Percentiles rank a stretch among this genome's conserved stretches.
Evolutionary conservation across 2,329 filamentous ascomycete genomes (phyloP).

Genomic region (Talaromyces pinophilus): DNA sequence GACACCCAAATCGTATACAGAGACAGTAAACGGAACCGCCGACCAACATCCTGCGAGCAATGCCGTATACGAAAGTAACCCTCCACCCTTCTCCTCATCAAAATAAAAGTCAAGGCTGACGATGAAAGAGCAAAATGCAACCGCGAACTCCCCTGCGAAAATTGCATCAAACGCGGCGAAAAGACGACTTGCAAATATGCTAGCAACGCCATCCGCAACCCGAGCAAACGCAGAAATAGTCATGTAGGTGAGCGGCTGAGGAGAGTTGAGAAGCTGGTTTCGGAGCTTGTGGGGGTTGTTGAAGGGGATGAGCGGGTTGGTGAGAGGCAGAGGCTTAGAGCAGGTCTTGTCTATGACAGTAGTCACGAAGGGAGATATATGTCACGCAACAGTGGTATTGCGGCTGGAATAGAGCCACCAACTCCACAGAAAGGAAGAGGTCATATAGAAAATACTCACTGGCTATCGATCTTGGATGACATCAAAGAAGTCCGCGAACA

Average conservation of each 20-base stretch:
- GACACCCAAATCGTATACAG: conserved; percentile 13
- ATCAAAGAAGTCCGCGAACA: conserved; percentile 24
- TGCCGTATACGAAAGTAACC: conserved; percentile 23
- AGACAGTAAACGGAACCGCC: conserved; percentile 22
- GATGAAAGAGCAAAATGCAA: conserved; percentile 19
- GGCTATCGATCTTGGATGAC: conserved; percentile 23
- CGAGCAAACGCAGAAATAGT: conserved; percentile 45
- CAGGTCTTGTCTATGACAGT: not conserved
- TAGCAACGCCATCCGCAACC: conserved; percentile 21
- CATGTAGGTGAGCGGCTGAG: conserved; percentile 60
- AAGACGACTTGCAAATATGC: conserved; percentile 20
- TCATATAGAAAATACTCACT: conserved; percentile 12
- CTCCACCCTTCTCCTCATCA: too few species aligned
- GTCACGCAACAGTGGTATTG: not conserved
- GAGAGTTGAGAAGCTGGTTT: conserved; percentile 23
- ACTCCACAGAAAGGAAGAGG: not conserved
- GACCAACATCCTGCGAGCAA: conserved; percentile 24
- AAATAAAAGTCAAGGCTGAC: not conserved
- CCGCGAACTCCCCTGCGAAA: conserved; percentile 21
- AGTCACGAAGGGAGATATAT: not conserved
- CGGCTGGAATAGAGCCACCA: not conserved
- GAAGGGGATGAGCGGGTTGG: not conserved
- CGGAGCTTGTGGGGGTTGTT: conserved; percentile 14
- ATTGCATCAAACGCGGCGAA: conserved; percentile 21
- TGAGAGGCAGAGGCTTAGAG: not conserved